Conservation (phyloP, 192 early-diverging fungal species). For the Rhizophlyctis rosea region DNA sequence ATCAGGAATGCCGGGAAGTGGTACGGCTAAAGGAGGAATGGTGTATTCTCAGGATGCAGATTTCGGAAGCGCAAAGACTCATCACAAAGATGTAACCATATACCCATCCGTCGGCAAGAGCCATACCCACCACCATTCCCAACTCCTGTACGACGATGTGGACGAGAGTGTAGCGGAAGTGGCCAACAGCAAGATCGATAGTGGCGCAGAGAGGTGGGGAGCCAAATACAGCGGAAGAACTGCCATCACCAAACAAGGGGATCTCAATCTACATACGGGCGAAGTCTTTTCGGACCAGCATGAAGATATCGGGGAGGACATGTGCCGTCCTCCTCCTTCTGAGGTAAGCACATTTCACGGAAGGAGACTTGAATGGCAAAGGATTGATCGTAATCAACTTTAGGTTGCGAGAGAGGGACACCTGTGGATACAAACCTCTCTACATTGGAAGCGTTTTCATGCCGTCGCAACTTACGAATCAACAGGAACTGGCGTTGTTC, state of each 20-base stretch:
- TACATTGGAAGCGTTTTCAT: conserved; percentile 3
- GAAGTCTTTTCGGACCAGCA: no score
- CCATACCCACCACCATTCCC: no score
- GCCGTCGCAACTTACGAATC: conserved; percentile 3
- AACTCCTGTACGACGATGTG: not conserved
- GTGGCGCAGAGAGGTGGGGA: not conserved
- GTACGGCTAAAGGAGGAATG: no score
- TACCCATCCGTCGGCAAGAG: no score
- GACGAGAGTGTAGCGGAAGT: not conserved
- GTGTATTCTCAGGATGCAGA: no score
- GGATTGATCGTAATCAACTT: not conserved
- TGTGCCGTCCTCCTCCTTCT: conserved; percentile 2
- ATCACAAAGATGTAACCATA: no score
- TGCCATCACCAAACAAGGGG: no score
- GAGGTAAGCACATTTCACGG: conserved; percentile 5
- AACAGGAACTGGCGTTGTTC: not conserved
- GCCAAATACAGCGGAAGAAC: not conserved
- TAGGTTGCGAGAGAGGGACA: conserved; percentile 15
- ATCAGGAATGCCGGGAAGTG: no score
- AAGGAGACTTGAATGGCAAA: not conserved
- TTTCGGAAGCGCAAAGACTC: no score
- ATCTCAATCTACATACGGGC: no score
- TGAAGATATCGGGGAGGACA: not conserved
- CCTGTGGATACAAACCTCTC: not conserved
- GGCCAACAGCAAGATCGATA: not conserved